Evolutionary conservation across 345 rosid genomes (phyloP).

Genomic region (Laguncularia racemosa): DNA sequence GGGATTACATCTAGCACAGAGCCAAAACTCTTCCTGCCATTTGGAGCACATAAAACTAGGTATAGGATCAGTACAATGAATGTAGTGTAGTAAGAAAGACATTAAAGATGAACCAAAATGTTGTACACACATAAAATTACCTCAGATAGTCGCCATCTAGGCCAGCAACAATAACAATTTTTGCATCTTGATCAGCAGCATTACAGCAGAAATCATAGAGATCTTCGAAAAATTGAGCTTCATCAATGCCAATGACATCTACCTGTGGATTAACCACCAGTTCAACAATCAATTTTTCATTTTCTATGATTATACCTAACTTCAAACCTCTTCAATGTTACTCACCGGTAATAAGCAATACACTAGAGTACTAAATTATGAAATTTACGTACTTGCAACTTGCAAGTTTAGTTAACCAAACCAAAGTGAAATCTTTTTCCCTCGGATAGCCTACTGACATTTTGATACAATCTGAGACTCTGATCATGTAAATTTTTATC

Average conservation of each 20-base stretch:
- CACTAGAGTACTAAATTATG: not conserved
- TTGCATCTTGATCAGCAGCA: slow-evolving; percentile 81
- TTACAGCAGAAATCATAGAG: slow-evolving; percentile 84
- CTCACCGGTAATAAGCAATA: not conserved
- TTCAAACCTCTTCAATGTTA: not conserved
- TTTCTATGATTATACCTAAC: not conserved
- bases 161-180: slow-evolving; percentile 68
- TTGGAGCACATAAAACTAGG: not conserved
- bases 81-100: no score
- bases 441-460: no score
- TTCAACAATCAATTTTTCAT: not conserved
- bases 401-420: no score
- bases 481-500: no score
- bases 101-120: not conserved
- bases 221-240: slow-evolving; percentile 89
- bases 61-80: no score
- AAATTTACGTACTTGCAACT: no score
- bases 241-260: slow-evolving; percentile 91
- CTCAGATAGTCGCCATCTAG: slow-evolving; percentile 91
- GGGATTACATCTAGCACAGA: slow-evolving; percentile 79
- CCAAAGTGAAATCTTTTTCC: no score
- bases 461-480: no score
- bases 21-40: slow-evolving; percentile 73
- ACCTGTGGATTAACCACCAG: slow-evolving; percentile 29
- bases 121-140: slow-evolving; percentile 16